A percentile compares a stretch with the other conserved stretches of the same genome.
These are phyloP conservation scores for Candida neerlandica DNA, from an alignment of 1,139 yeast species.

Conservation along the genomic window DNA sequence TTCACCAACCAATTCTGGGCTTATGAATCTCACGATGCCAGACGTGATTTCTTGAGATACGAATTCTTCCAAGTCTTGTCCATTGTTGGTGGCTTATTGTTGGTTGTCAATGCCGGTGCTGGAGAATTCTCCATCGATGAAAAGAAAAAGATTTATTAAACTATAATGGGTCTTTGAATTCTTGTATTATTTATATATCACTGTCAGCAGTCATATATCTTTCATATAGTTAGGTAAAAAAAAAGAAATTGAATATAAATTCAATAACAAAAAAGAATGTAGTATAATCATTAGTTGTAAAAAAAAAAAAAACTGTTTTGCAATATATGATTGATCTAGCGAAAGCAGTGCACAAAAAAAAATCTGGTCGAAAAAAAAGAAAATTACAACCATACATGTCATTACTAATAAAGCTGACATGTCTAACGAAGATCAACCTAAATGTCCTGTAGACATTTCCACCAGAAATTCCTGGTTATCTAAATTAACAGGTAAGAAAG, in stretches of 20 bases:
- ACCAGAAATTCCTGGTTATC: slow-evolving; percentile 55
- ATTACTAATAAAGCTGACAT: slow-evolving; percentile 3
- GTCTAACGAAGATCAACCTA: slow-evolving; percentile 18
- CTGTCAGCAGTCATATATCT: slow-evolving; percentile 1
- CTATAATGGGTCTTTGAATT: neutral
- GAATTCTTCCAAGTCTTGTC: slow-evolving; percentile 94
- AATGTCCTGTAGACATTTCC: slow-evolving; percentile 32
- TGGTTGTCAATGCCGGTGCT: slow-evolving; percentile 95
- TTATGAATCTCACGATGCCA: slow-evolving; percentile 66
- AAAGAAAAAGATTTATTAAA: slow-evolving; percentile 89
- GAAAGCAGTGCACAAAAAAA: neutral
- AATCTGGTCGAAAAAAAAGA: neutral
- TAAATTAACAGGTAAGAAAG: slow-evolving; percentile 31
- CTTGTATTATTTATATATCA: neutral
- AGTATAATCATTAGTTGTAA: slow-evolving; percentile 1
- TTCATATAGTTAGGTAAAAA: neutral
- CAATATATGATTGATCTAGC: neutral
- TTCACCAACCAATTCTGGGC: slow-evolving; percentile 90
- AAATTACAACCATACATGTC: neutral
- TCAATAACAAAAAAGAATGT: neutral
- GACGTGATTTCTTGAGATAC: slow-evolving; percentile 88
- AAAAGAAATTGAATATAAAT: neutral
- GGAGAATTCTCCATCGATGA: slow-evolving; percentile 94
- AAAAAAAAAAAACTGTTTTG: neutral
- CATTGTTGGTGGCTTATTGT: slow-evolving; percentile 89